Conservation (phyloP, 345 rosid species). For the Boechera divaricarpa region DNA sequence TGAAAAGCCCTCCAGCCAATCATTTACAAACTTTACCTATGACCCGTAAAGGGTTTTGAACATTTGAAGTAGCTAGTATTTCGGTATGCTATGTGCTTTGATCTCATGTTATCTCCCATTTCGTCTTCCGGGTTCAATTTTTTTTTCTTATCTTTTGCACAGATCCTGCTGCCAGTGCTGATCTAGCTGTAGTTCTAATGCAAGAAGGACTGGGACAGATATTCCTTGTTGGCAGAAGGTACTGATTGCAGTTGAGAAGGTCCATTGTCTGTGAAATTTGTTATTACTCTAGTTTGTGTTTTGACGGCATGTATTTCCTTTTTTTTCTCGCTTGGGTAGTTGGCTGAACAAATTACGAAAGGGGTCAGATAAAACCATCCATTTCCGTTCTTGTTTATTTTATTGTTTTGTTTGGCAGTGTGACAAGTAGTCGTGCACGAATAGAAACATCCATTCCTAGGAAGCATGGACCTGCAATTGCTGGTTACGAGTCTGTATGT, state of each 20-base stretch:
- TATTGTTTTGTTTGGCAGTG: slow-evolving; percentile 51
- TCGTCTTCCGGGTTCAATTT: not conserved
- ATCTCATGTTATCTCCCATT: not conserved
- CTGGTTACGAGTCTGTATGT: slow-evolving; percentile 81
- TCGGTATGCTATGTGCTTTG: not conserved
- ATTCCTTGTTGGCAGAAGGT: slow-evolving; percentile 94
- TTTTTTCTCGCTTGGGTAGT: not conserved
- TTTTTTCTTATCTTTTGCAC: slow-evolving; percentile 33
- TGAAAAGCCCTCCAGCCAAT: not conserved
- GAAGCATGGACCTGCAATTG: slow-evolving; percentile 98
- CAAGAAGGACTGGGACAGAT: slow-evolving; percentile 95
- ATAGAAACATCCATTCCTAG: slow-evolving; percentile 96
- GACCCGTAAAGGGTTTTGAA: not conserved
- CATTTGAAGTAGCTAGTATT: not conserved
- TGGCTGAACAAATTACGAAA: slow-evolving; percentile 12
- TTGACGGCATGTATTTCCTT: slow-evolving; percentile 7
- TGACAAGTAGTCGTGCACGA: slow-evolving; percentile 81
- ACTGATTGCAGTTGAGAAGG: slow-evolving; percentile 28
- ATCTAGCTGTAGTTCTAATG: slow-evolving; percentile 89
- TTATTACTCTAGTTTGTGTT: slow-evolving; percentile 10
- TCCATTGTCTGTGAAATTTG: slow-evolving; percentile 14
- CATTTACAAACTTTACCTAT: not conserved
- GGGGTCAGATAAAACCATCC: not conserved
- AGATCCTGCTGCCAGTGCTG: slow-evolving; percentile 97
- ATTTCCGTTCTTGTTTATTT: slow-evolving; percentile 4